Base-by-base conservation (phyloP, 202 grass and related monocot species). In the Carex arenaria region DNA sequence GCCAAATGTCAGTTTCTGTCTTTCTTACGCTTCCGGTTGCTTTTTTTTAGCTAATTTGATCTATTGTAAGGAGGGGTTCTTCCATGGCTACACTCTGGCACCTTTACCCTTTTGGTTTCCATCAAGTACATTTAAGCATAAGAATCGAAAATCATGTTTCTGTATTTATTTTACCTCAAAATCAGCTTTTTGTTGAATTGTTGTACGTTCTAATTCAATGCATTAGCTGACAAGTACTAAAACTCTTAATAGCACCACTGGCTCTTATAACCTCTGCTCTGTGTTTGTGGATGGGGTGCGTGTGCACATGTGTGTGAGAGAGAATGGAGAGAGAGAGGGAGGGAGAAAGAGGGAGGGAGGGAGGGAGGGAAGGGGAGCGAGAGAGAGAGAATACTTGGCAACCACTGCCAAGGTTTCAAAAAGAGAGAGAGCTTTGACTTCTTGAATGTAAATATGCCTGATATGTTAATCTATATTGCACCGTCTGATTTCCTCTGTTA, bases 1-100 rank as follows among this genome's bases (percentile, higher is more conserved):
- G 91, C 96, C 55, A 92, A 95, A 84, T 83, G 96, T 98, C 83
- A 82, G 45, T 36, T 28, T 61, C 12, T 43, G 3, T 28, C 1
- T 56, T 59, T 20, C 3, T 67, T 67, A 4, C 11, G 1, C 11
- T 52, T 20, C 23, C 49, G 8, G 4, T 4, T 17, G 57, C 64
- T 53, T 83, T 15, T 4, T 54, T 77, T 77, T 42, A 40, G 17
- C 8, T 36, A 1, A 42, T 45, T 22, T 42, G 1, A 82, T 45
- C 10, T 65, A 12, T n/a, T 82, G 14, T 9, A 31, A 67, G 7
- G 18, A 23, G n/a, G 30, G 34, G 14, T 45, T 80, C 13, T 80
- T 53, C 15, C 30, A 17, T 60, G 74, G 10, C 31, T 56, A 34
- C 11, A 51, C 36, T 8, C 31, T 81, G 2, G 15, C 49, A 81